phyloP scores from a whole-genome alignment of 345 rosid genomes.

The Moricandia moricandioides region DNA sequence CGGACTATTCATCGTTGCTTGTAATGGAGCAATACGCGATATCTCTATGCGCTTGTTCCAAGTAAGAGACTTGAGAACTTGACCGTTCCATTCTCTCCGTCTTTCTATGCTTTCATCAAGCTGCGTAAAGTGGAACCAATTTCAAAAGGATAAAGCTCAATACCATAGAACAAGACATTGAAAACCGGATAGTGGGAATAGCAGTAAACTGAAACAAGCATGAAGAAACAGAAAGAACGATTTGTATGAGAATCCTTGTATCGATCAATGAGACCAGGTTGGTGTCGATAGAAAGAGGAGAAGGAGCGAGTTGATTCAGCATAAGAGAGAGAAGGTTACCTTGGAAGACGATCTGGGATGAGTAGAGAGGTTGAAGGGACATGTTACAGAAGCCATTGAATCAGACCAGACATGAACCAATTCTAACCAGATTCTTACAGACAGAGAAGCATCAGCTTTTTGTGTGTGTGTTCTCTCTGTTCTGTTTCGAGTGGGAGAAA shows the following conservation, averaged over 20 bases:
- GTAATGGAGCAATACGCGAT: slow-evolving; percentile 33
- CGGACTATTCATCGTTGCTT: slow-evolving; percentile 62
- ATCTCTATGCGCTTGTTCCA: slow-evolving; percentile 16
- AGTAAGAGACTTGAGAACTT: slow-evolving; percentile 28
- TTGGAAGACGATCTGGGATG: slow-evolving; percentile 29
- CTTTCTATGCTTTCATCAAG: slow-evolving; percentile 19
- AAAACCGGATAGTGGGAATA: background rate
- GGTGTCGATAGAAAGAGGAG: too few species aligned
- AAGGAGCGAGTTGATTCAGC: too few species aligned
- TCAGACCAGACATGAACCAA: slow-evolving; percentile 2
- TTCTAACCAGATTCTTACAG: background rate
- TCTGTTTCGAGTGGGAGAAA: slow-evolving; percentile 5
- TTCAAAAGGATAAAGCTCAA: background rate
- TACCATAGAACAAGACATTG: background rate
- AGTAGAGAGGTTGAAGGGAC: slow-evolving; percentile 32
- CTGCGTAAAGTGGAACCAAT: slow-evolving; percentile 1
- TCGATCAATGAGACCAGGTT: background rate
- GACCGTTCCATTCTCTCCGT: slow-evolving; percentile 5
- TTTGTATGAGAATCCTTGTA: background rate
- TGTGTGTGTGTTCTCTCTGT: background rate
- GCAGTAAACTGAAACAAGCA: background rate
- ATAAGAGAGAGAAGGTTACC: slow-evolving; percentile 20
- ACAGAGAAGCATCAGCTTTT: slow-evolving; percentile 8
- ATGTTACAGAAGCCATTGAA: slow-evolving; percentile 34
- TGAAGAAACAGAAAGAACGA: background rate